These are phyloP conservation scores for Barbarea vulgaris DNA, from an alignment of 345 rosid species.

Conservation along the genomic window DNA sequence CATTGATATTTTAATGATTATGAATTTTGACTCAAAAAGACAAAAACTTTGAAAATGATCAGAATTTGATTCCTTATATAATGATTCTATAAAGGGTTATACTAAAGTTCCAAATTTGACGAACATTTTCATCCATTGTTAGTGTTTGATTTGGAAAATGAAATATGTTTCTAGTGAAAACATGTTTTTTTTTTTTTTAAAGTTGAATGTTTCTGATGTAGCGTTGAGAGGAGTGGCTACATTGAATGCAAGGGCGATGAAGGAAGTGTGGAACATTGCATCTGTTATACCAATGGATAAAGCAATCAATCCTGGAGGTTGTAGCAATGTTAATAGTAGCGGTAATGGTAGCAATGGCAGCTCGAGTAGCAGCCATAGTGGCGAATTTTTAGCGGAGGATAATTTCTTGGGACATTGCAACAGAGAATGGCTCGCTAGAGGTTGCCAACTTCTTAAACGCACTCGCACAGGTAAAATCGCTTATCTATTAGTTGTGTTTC, in stretches of 20 bases:
- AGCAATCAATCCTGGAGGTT: constrained; percentile 50
- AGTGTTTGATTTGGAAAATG: background rate
- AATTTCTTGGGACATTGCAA: constrained; percentile 84
- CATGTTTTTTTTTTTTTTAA: background rate
- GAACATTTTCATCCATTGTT: background rate
- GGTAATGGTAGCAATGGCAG: constrained; percentile 63
- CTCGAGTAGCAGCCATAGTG: constrained; percentile 80
- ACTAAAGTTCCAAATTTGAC: background rate
- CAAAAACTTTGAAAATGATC: background rate
- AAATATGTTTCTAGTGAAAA: background rate
- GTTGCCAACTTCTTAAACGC: constrained; percentile 91
- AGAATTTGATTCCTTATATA: background rate
- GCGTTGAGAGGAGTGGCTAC: constrained; percentile 93
- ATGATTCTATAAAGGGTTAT: background rate
- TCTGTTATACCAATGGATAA: constrained; percentile 90
- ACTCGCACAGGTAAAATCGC: constrained; percentile 75
- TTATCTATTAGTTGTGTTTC: background rate
- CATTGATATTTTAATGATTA: background rate
- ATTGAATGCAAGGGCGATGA: constrained; percentile 73
- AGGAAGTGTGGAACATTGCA: constrained; percentile 96
- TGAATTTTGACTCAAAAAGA: background rate
- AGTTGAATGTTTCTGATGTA: constrained; percentile 19
- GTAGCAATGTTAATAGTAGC: constrained; percentile 36
- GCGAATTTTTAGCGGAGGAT: constrained; percentile 81
- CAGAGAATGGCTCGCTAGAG: constrained; percentile 87